Conservation (phyloP, 2,329 filamentous ascomycete genomes). For the Aspergillus unguis region DNA sequence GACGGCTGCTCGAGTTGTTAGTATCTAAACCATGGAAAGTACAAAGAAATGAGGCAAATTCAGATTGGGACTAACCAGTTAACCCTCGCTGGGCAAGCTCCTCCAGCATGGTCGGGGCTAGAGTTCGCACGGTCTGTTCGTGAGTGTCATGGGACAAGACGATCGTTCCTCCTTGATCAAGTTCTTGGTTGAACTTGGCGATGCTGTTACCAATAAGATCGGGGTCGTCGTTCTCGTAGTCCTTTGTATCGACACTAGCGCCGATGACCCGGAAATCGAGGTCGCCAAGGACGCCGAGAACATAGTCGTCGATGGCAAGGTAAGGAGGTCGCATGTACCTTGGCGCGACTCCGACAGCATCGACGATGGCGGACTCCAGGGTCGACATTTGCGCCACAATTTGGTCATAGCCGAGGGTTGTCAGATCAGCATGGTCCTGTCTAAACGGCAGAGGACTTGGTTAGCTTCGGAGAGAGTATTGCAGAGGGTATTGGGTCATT, state of each 20-base stretch:
- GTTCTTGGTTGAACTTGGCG: conserved; percentile 29
- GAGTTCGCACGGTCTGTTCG: conserved; percentile 31
- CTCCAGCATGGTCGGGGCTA: conserved; percentile 34
- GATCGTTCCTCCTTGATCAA: conserved; percentile 33
- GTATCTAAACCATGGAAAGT: background rate
- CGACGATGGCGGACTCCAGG: conserved; percentile 39
- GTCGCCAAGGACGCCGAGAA: conserved; percentile 35
- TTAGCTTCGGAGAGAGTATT: background rate
- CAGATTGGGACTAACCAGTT: conserved; percentile 21
- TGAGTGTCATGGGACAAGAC: conserved; percentile 40
- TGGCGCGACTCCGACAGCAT: conserved; percentile 44
- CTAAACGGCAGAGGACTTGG: conserved; percentile 17
- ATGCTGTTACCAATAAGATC: conserved; percentile 29
- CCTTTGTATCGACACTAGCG: conserved; percentile 43
- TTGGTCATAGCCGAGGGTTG: conserved; percentile 28
- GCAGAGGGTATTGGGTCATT: background rate
- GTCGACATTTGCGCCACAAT: conserved; percentile 41
- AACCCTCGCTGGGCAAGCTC: conserved; percentile 43
- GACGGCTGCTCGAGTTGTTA: conserved; percentile 35
- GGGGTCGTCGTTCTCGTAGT: conserved; percentile 38
- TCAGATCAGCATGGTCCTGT: conserved; percentile 41
- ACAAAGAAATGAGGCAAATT: background rate
- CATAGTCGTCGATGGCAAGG: conserved; percentile 32
- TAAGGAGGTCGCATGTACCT: conserved; percentile 51
- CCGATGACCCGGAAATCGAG: conserved; percentile 48